Evolutionary conservation across 768 basidiomycete species (phyloP).

Genomic region (Nevesoporus exiguus): DNA sequence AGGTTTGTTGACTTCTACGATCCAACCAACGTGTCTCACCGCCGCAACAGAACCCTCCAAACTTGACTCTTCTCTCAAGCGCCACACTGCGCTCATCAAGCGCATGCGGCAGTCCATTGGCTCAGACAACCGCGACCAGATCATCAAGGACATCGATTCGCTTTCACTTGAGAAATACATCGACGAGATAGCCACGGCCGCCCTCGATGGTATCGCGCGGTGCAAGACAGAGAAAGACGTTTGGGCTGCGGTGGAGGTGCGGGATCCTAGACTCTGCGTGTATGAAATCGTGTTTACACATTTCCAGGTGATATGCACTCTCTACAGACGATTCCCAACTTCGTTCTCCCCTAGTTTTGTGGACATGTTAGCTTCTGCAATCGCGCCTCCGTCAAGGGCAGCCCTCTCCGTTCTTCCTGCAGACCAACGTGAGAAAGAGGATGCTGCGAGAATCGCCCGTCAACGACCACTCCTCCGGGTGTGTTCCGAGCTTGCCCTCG

Average conservation of each 20-base stretch:
- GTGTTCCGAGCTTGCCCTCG: conserved; percentile 85
- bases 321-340: conserved; percentile 84
- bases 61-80: conserved; percentile 91
- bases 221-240: conserved; percentile 94
- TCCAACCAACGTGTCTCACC: conserved; percentile 8
- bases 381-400: conserved; percentile 57
- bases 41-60: conserved; percentile 56
- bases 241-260: conserved; percentile 89
- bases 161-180: conserved; percentile 93
- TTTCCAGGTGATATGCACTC: conserved; percentile 74
- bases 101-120: conserved; percentile 86
- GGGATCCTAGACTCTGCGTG: conserved; percentile 13
- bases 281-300: conserved; percentile 1
- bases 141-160: conserved; percentile 88
- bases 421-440: conserved; percentile 93
- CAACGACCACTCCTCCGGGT: conserved; percentile 86
- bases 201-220: conserved; percentile 77
- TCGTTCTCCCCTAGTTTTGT: conserved; percentile 75
- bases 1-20: conserved; percentile 36
- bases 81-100: conserved; percentile 94
- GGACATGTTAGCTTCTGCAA: conserved; percentile 51
- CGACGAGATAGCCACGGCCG: conserved; percentile 88
- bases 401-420: conserved; percentile 53
- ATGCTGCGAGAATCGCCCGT: conserved; percentile 67
- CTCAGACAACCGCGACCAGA: conserved; percentile 75